Evolutionary conservation across 441 rosid genomes (phyloP).

Genomic region (Capsella rubella): DNA sequence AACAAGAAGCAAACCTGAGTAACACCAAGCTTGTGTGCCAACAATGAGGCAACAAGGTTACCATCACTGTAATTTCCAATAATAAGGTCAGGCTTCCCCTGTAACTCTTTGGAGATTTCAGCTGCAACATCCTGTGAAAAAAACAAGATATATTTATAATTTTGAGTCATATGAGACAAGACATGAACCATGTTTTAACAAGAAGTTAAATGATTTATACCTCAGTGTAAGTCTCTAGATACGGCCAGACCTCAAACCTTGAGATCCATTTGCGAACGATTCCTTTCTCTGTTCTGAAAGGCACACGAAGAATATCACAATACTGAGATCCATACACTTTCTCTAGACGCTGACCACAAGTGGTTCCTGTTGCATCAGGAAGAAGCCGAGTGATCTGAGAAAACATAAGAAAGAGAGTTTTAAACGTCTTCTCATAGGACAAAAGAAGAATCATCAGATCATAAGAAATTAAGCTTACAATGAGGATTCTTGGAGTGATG

Average conservation of each 20-base stretch:
- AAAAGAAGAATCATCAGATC: neutral
- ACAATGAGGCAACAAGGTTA: conserved; percentile 89
- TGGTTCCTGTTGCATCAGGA: conserved; percentile 96
- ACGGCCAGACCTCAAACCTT: conserved; percentile 98
- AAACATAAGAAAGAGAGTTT: conserved; percentile 12
- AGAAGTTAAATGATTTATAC: conserved; percentile 43
- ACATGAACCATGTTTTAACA: neutral
- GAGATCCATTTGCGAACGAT: conserved; percentile 95
- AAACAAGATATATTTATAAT: neutral
- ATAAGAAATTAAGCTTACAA: conserved; percentile 53
- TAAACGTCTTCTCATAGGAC: neutral
- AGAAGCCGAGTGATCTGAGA: conserved; percentile 85
- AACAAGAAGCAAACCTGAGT: conserved; percentile 67
- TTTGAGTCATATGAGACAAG: neutral
- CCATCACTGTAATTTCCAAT: conserved; percentile 99
- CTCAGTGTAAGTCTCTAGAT: conserved; percentile 94
- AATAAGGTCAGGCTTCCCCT: conserved; percentile 96
- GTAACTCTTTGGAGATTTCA: conserved; percentile 83
- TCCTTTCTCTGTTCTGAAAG: conserved; percentile 87
- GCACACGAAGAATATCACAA: conserved; percentile 94
- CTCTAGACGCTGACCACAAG: conserved; percentile 97
- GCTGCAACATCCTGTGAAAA: conserved; percentile 79
- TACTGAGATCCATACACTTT: conserved; percentile 80
- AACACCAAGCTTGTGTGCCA: conserved; percentile 91
- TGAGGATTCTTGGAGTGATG: conserved; percentile 88